Evolutionary conservation across 208 protist species (phyloP), one percentile per base, ranked within the genome.

Genomic region (Acanthamoeba castellanii): DNA sequence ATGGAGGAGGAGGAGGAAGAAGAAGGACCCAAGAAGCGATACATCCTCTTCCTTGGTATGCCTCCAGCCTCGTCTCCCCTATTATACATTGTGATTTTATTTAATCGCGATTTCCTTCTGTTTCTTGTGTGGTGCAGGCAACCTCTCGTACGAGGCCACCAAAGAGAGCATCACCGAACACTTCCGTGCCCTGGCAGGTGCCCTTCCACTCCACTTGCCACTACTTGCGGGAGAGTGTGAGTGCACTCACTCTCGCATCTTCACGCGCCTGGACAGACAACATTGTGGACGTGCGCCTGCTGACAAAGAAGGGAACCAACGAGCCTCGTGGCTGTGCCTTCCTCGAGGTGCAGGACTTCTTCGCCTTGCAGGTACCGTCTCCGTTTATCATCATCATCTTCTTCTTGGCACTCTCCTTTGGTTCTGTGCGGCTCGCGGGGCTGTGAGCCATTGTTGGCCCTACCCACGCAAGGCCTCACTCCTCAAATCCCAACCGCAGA

Each of bases 31-130:
- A 59, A 85, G 87, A 47, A 74, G 87, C 20, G 50, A 55, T 92
- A 92, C 87, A 92, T 92, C 50, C 61, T 92, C 20, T 92, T 92
- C 61, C 59, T 92, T 30, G 87, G 87, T 92, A 45, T 66, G 13
- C 37, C 30, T 5, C 52, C 50, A 2, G 14, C 42, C n/a, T 27
- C 45, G 9, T 55, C 81, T 59, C 34, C n/a, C 4, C 52, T 55
- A 47, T n/a, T 52, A 45, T 25, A 22, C 9, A 13, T 13, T 2
- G 11, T 11, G 55, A 61, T 61, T 61, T 61, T 61, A 30, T 30
- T 30, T 13, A 30, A 68, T 30, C 61, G 25, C 57, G 13, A 25
- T 16, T 61, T 61, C 0, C 61, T 68, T 68, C 0, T 0, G 59
- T 66, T 18, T n/a, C 27, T 37, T 18, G 42, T 45, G 42, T 3